Evolutionary conservation across 2,329 filamentous ascomycete genomes (phyloP), one percentile per base, ranked within the genome.

Genomic region (Paraconiothyrium sp.): DNA sequence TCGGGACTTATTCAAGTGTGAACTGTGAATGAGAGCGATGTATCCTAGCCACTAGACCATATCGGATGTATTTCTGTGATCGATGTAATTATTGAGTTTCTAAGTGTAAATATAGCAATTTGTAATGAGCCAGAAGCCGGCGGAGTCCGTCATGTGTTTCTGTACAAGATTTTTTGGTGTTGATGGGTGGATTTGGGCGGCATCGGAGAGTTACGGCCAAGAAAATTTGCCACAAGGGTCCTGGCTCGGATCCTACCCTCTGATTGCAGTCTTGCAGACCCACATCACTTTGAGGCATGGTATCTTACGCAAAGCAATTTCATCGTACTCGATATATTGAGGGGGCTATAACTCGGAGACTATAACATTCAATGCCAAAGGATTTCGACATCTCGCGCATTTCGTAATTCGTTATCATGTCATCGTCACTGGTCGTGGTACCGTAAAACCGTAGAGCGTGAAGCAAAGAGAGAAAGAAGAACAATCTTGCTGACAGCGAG

Each of bases 41-140:
- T 54, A 59, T 59, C 57, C 57, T 59, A 59, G 50, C 57, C 57
- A 59, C 57, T 59, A 54, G 57, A 59, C 57, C 57, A 59, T 37
- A 59, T 46, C 37, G 57, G 57, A 59, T 59, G 10, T 32, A 16
- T 48, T 37, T 16, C 14, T 22, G 10, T 24, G 24, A 16, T 48
- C 41, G 39, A 44, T 41, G 32, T 16, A 35, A 34, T 3, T 9
- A 24, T 27, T 52, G 1, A 11, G 44, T 32, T 32, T 30, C n/a
- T 8, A 20, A 1, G 0, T 47, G 43, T 24, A 52, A 43, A 52
- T 34, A 44, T 44, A 8, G 11, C 7, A 24, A 7, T 10, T 24
- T 46, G 20, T 46, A 6, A 3, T 10, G 9, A n/a, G 3, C 39
- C 4, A 1, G 5, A 20, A 7, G 3, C 1, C 27, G 27, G 27